Conservation (phyloP, 202 grass and related monocot genomes). For the Schoenoplectus triqueter region DNA sequence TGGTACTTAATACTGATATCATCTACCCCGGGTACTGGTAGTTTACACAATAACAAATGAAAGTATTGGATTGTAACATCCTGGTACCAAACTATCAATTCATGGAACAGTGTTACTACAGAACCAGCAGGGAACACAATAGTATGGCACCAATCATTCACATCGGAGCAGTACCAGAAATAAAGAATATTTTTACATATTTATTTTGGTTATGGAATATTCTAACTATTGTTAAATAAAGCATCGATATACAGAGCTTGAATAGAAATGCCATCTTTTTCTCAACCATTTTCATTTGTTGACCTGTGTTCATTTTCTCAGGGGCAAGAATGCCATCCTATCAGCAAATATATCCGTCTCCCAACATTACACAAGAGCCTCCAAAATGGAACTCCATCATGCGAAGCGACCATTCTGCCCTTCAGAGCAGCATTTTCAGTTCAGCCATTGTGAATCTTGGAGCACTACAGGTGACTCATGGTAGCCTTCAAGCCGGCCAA, state of each 20-base stretch:
- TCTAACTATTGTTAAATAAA: not conserved
- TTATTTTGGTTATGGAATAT: constrained; percentile 3
- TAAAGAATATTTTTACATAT: not conserved
- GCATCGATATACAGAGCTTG: not conserved
- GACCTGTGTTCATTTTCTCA: constrained; percentile 27
- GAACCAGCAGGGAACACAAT: not conserved
- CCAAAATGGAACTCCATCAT: constrained; percentile 10
- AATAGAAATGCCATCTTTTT: not conserved
- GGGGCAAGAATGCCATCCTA: constrained; percentile 41
- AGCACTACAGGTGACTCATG: constrained; percentile 26
- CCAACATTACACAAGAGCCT: constrained; percentile 28
- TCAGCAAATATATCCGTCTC: constrained; percentile 28
- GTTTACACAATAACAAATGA: not conserved
- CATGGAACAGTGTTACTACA: not conserved
- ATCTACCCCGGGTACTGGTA: no score
- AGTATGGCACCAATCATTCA: constrained; percentile 5
- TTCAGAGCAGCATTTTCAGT: constrained; percentile 25
- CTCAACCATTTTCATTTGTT: constrained; percentile 21
- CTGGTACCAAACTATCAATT: constrained; percentile 2
- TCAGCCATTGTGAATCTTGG: constrained; percentile 24
- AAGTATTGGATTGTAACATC: not conserved
- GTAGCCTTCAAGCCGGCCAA: not conserved
- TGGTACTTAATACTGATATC: constrained; percentile 18
- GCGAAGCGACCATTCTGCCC: constrained; percentile 27
- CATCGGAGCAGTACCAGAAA: not conserved